Evolutionary conservation across 2,329 filamentous ascomycete genomes (phyloP), one percentile per base, ranked within the genome.

Genomic region (Esteya vermicola): DNA sequence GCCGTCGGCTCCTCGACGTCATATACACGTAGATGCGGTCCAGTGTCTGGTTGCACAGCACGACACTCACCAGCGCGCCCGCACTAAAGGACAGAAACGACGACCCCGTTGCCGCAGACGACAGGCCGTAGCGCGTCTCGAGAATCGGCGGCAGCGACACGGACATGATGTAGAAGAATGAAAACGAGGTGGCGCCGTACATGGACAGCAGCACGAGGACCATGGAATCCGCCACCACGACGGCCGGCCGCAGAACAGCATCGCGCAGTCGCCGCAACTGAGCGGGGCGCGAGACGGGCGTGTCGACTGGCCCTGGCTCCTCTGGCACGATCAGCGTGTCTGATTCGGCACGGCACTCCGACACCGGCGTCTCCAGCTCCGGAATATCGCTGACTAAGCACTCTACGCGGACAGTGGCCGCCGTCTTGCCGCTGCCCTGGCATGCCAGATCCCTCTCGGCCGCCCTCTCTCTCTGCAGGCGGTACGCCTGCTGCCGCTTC

Each of bases 21-120:
- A 75, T 60, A 20, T 54, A 52, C 33, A 70, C 50, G 52, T 75
- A 75, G 40, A 75, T 66, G 25, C 58, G 58, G 53, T 77, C 72
- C 2, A 77, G 61, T 18, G 50, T 50, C 10, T 51, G 43, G 50
- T 75, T 72, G 59, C 68, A 69, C 36, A 72, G 43, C 3, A 65
- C 7, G 6, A 74, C 62, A 42, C 61, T 61, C 35, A 68, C 23
- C 3, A 61, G 48, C 0, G 69, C 68, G 2, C 72, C 72, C 61
- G 54, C 49, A 65, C 72, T 77, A 42, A 76, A 76, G 3, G 54
- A 52, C 18, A 78, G 55, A 46, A 77, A 75, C 0, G 67, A 59
- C 0, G 61, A 57, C 3, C 75, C 76, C 1, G 65, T 67, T 25
- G 60, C 54, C 0, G 70, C 62, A 0, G 73, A 65, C 0, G 67